Conservation (phyloP, 148 eudicot genomes). For the Cornus suecica region DNA sequence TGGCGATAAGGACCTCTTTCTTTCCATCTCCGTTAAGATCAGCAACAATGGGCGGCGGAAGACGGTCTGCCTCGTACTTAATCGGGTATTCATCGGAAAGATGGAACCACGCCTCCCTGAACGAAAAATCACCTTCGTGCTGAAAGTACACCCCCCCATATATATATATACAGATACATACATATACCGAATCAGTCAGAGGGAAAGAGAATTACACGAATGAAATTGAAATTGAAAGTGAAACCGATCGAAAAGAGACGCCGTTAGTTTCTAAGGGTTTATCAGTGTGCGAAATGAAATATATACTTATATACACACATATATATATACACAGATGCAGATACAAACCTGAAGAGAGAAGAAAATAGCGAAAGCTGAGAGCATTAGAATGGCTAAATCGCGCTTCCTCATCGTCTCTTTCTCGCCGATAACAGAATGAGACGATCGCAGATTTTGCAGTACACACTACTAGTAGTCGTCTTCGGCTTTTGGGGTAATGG, state of each 20-base stretch:
- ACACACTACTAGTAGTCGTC: neutral
- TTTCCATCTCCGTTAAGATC: conserved; percentile 97
- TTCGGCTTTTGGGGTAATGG: too few species aligned
- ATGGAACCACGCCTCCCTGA: conserved; percentile 94
- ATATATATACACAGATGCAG: too few species aligned
- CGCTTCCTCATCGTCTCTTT: conserved; percentile 76
- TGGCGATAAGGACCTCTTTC: conserved; percentile 81
- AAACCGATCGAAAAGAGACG: neutral
- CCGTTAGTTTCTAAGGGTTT: neutral
- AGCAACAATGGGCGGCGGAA: conserved; percentile 85
- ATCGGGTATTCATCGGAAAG: conserved; percentile 89
- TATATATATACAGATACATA: neutral
- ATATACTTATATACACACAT: too few species aligned
- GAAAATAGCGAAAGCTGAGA: conserved; percentile 89
- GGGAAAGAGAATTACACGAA: neutral
- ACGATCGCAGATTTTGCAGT: neutral
- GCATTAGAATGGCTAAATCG: conserved; percentile 90
- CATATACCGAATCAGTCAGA: neutral
- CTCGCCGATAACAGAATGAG: conserved; percentile 1
- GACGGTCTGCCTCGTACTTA: conserved; percentile 87
- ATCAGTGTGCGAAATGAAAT: too few species aligned
- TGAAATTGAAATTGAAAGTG: neutral
- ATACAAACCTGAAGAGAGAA: conserved; percentile 87
- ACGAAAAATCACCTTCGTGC: conserved; percentile 97
- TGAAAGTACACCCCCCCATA: conserved; percentile 13